Evolutionary conservation across 169 alveolate species (phyloP), one percentile per base, ranked within the genome.

Genomic region (Eimeria necatrix): DNA sequence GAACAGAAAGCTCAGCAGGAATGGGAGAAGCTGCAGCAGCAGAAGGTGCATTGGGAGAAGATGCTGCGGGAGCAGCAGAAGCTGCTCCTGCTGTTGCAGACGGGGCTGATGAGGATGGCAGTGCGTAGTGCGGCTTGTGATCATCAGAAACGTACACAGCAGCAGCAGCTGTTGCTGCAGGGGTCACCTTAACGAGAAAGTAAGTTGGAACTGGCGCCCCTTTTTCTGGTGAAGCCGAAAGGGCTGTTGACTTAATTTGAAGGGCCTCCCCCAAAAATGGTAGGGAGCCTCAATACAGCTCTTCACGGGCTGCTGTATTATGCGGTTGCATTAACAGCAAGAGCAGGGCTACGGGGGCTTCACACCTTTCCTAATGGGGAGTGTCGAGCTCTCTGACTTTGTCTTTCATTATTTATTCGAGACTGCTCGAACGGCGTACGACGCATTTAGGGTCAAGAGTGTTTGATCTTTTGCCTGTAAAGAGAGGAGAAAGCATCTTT

Each of bases 191-290:
- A 32, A 32, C 41, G 41, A 32, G 41, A 2, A 32, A 32, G 41
- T 32, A 32, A 32, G 41, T 32, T 32, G 41, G 41, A 52, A 32
- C 83, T 71, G 80, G 41, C 22, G 83, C 83, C 83, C 53, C 83
- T 71, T 52, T 71, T 71, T 32, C 53, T 71, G 41, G 83, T 71
- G 83, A 71, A 71, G 83, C 83, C 83, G 41, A 71, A 71, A 71
- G 83, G 83, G 83, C 83, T 71, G 41, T 32, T 71, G 83, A 71
- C 83, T 71, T 12, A 71, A 26, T 71, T 32, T 71, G 4, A 32
- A 71, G 6, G 52, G 56, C 10, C 56, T 2, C 53, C 52, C 83
- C 83, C 16, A 71, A 7, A 3, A 16, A 41, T 4, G 56, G 53
- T 16, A 9, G 83, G 80, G 80, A 18, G 80, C 41, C 53, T 26